Conservation (phyloP, 257 asterid species). For the Rubia yunnanensis region DNA sequence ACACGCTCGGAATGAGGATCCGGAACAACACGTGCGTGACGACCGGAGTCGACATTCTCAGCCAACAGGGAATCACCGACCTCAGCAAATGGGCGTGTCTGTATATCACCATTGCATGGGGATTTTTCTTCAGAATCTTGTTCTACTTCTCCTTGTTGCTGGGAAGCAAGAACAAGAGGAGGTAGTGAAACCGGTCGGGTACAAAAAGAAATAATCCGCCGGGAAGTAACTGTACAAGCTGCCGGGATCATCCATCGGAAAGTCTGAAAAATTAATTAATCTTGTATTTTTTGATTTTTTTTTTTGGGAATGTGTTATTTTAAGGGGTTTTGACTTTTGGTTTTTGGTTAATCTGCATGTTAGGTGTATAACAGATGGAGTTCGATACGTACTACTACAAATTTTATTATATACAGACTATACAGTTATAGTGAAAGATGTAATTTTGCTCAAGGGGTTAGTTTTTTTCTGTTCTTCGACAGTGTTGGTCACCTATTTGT, state of each 20-base stretch:
- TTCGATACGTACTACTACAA: no score
- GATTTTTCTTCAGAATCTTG: slow-evolving; percentile 63
- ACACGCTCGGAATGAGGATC: not conserved
- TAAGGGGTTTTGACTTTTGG: no score
- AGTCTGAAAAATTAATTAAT: not conserved
- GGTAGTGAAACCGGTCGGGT: not conserved
- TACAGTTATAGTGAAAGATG: no score
- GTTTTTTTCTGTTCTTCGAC: no score
- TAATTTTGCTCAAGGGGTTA: no score
- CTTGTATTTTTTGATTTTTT: no score
- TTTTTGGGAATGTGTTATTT: no score
- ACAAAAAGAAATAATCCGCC: not conserved
- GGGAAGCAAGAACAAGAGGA: not conserved
- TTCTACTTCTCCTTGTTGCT: slow-evolving; percentile 58
- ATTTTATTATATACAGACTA: no score
- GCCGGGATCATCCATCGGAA: not conserved
- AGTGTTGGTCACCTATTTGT: no score
- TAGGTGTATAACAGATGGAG: no score
- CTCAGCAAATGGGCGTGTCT: slow-evolving; percentile 55
- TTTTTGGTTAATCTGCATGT: no score
- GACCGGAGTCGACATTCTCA: slow-evolving; percentile 66
- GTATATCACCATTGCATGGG: slow-evolving; percentile 72
- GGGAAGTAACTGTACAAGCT: no score
- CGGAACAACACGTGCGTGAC: slow-evolving; percentile 46
- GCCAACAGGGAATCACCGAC: slow-evolving; percentile 66